phyloP scores from a whole-genome alignment of 2,329 filamentous ascomycete genomes.

The Penicillium sp. region DNA sequence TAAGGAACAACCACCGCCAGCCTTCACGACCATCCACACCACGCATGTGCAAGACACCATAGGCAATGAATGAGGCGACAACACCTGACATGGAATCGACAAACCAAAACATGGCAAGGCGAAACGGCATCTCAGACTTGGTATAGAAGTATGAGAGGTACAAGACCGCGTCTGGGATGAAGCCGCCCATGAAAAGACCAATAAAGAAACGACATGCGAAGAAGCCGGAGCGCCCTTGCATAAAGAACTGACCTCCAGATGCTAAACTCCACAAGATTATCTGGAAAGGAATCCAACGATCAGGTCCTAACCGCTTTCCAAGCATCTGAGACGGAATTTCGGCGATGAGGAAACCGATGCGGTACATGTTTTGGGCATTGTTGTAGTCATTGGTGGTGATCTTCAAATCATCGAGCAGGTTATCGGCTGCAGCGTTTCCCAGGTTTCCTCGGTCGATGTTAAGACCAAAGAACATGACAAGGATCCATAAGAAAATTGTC shows the following conservation, averaged over 20 bases:
- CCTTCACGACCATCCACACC: slow-evolving; percentile 43
- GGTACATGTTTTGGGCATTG: slow-evolving; percentile 32
- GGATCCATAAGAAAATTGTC: slow-evolving; percentile 40
- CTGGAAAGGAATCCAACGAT: slow-evolving; percentile 32
- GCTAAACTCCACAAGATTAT: slow-evolving; percentile 32
- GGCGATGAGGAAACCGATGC: slow-evolving; percentile 30
- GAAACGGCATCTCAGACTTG: slow-evolving; percentile 34
- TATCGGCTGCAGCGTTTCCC: slow-evolving; percentile 28
- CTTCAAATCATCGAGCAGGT: slow-evolving; percentile 27
- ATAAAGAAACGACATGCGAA: slow-evolving; percentile 48
- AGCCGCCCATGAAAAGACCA: slow-evolving; percentile 53
- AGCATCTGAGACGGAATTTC: slow-evolving; percentile 36
- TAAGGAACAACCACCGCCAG: slow-evolving; percentile 48
- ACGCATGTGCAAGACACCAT: slow-evolving; percentile 42
- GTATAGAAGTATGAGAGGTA: slow-evolving; percentile 45
- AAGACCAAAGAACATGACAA: slow-evolving; percentile 49
- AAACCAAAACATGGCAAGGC: slow-evolving; percentile 42
- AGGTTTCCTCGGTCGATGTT: slow-evolving; percentile 32
- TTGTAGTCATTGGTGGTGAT: slow-evolving; percentile 37
- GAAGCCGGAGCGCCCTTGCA: slow-evolving; percentile 36
- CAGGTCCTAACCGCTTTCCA: slow-evolving; percentile 30
- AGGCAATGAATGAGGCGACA: slow-evolving; percentile 36
- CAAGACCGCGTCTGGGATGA: slow-evolving; percentile 48
- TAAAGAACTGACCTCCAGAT: slow-evolving; percentile 28
- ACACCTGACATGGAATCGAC: slow-evolving; percentile 34